Conservation (phyloP, 192 early-diverging fungal genomes). For the Funneliformis geosporum region DNA sequence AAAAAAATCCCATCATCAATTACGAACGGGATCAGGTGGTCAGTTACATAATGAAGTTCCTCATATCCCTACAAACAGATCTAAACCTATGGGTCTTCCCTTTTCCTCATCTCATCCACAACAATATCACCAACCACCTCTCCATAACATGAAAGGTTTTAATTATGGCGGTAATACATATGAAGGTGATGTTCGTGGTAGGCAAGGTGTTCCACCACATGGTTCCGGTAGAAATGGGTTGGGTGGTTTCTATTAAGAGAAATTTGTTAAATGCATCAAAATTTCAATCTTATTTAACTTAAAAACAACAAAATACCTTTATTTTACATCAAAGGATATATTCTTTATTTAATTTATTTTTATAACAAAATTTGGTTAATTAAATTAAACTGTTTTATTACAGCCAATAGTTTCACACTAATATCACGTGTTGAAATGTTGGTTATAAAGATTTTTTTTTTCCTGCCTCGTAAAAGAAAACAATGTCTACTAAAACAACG, state of each 20-base stretch:
- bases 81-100: constrained; percentile 7
- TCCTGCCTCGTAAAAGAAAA: neutral
- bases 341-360: no score
- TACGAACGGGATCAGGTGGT: neutral
- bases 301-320: neutral
- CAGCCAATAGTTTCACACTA: no score
- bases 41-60: neutral
- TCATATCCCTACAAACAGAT: neutral
- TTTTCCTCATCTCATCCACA: neutral
- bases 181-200: neutral
- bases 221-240: neutral
- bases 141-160: neutral
- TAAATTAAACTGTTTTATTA: no score
- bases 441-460: no score
- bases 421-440: no score
- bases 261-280: neutral
- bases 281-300: neutral
- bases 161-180: neutral
- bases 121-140: neutral
- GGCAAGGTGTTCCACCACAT: neutral
- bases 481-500: neutral
- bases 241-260: constrained; percentile 11
- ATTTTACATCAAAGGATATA: no score
- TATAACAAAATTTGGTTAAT: no score
- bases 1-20: neutral